A percentile compares a stretch with the other conserved stretches of the same genome.
These are phyloP conservation scores for Penicillium pancosmium DNA, from an alignment of 495 filamentous ascomycete genomes.

Conservation along the genomic window DNA sequence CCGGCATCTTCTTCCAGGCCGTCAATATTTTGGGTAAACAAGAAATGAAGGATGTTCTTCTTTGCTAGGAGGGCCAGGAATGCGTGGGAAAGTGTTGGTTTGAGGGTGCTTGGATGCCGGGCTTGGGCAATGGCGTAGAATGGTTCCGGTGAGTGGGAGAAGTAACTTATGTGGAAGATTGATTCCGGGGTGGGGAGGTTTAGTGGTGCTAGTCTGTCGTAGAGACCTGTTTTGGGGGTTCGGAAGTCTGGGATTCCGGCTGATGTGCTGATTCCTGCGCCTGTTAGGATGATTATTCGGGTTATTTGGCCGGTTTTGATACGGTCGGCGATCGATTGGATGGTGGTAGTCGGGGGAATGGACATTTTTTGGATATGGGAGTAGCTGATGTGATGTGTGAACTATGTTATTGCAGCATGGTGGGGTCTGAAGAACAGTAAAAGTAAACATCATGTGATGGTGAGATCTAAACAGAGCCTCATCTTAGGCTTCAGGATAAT, in stretches of 20 bases:
- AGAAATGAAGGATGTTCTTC: slow-evolving; percentile 70
- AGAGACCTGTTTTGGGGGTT: slow-evolving; percentile 73
- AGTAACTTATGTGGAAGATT: slow-evolving; percentile 78
- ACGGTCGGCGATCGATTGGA: slow-evolving; percentile 17
- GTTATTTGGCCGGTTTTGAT: slow-evolving; percentile 24
- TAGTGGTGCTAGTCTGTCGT: slow-evolving; percentile 77
- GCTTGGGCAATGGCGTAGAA: slow-evolving; percentile 87
- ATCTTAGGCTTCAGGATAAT: too few species aligned
- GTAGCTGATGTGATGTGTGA: too few species aligned
- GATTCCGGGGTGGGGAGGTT: slow-evolving; percentile 75
- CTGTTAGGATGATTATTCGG: slow-evolving; percentile 28
- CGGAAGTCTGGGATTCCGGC: slow-evolving; percentile 81
- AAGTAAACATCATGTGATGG: too few species aligned
- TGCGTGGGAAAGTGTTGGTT: slow-evolving; percentile 74
- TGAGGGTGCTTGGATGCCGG: slow-evolving; percentile 78
- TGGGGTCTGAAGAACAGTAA: too few species aligned
- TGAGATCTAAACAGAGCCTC: too few species aligned
- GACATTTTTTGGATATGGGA: background rate
- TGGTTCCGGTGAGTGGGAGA: slow-evolving; percentile 72
- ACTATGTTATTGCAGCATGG: too few species aligned
- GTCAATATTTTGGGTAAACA: slow-evolving; percentile 95
- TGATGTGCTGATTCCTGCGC: slow-evolving; percentile 50
- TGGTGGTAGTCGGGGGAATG: background rate
- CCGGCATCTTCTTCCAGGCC: slow-evolving; percentile 81
- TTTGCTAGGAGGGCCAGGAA: slow-evolving; percentile 71